phyloP scores from a whole-genome alignment of 208 protist species.

The Wallacemonas sp. region DNA sequence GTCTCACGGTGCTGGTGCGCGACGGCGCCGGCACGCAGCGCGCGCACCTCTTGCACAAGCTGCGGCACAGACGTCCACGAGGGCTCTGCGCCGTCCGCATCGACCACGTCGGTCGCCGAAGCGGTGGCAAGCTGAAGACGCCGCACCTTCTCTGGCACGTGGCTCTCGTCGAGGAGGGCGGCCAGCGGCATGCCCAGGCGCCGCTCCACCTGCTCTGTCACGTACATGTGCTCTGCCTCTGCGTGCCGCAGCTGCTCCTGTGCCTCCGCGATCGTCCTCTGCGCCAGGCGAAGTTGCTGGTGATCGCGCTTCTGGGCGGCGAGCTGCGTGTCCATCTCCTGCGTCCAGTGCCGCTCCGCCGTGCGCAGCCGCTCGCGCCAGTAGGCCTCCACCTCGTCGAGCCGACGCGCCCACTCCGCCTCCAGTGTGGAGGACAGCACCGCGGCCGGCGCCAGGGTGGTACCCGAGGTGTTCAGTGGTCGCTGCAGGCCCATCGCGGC shows the following conservation, averaged over 20 bases:
- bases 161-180: too few species aligned
- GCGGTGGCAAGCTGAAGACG: too few species aligned
- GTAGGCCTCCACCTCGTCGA: slow-evolving; percentile 52
- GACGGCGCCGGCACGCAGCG: not conserved
- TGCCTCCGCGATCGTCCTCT: slow-evolving; percentile 39
- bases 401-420: slow-evolving; percentile 40
- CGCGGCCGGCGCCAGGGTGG: not conserved
- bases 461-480: not conserved
- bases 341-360: slow-evolving; percentile 45
- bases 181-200: slow-evolving; percentile 23
- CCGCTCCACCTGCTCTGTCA: slow-evolving; percentile 31
- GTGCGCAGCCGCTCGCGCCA: slow-evolving; percentile 50
- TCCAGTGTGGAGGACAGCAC: slow-evolving; percentile 12
- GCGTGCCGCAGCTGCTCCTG: slow-evolving; percentile 42
- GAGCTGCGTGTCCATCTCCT: slow-evolving; percentile 30
- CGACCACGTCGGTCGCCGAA: too few species aligned
- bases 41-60: not conserved
- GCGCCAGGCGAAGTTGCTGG: slow-evolving; percentile 45
- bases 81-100: too few species aligned
- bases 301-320: slow-evolving; percentile 36
- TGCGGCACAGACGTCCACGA: slow-evolving; percentile 4
- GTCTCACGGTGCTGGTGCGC: slow-evolving; percentile 18
- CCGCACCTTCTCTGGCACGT: too few species aligned
- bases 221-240: slow-evolving; percentile 18
- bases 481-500: slow-evolving; percentile 20